A percentile compares a stretch with the other conserved stretches of the same genome.
phyloP scores from a whole-genome alignment of 179 eudicot genomes.

The Amaranthus tricolor region DNA sequence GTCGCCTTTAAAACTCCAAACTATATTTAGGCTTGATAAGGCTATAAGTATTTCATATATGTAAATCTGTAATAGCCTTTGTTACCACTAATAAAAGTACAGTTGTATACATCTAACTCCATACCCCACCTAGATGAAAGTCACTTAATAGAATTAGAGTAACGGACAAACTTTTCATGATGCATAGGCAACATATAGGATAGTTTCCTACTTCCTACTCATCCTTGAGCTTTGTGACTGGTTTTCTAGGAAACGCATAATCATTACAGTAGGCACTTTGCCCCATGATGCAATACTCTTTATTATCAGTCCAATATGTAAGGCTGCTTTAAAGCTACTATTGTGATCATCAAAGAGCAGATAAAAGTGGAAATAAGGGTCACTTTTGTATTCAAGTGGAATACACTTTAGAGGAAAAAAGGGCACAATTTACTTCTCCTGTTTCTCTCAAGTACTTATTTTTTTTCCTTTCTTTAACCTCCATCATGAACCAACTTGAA shows the following conservation, averaged over 20 bases:
- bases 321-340: conserved; percentile 34
- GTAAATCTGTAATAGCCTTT: too few relatives aligned
- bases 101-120: too few relatives aligned
- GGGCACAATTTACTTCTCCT: conserved; percentile 16
- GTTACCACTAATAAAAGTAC: too few relatives aligned
- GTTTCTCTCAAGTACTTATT: conserved; percentile 16
- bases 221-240: conserved; percentile 6
- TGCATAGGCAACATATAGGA: neutral
- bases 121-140: neutral
- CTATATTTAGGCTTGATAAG: neutral
- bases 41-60: neutral
- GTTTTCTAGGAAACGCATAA: conserved; percentile 9
- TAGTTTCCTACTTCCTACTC: conserved; percentile 1
- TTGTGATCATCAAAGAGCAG: conserved; percentile 26
- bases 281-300: conserved; percentile 17
- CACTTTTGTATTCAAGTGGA: conserved; percentile 14
- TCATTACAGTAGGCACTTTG: conserved; percentile 14
- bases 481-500: conserved; percentile 5
- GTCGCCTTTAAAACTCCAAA: too few relatives aligned
- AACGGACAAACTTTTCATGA: neutral
- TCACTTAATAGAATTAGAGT: neutral
- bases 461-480: conserved; percentile 22
- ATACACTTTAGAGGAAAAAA: conserved; percentile 20
- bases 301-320: conserved; percentile 24
- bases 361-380: conserved; percentile 22